phyloP scores from a whole-genome alignment of 371 early-diverging fungal species.

The Apophysomyces elegans region DNA sequence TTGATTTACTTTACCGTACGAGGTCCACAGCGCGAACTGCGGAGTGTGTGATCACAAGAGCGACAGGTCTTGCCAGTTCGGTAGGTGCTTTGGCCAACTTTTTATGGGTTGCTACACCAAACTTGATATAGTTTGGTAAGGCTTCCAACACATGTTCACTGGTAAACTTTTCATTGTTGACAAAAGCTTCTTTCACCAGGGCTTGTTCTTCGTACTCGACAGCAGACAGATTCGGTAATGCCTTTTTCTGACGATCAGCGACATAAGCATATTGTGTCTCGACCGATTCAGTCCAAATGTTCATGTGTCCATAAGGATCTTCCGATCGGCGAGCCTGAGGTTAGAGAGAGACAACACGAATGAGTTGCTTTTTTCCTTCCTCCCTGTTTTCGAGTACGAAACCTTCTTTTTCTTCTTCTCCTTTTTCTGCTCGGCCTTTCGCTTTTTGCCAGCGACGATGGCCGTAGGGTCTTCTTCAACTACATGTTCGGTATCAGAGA shows the following conservation, averaged over 20 bases:
- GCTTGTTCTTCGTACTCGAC: conserved; percentile 58
- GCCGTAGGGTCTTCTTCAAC: conserved; percentile 26
- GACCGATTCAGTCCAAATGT: conserved; percentile 44
- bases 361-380: conserved; percentile 42
- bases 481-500: conserved; percentile 43
- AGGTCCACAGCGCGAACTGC: conserved; percentile 80
- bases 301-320: conserved; percentile 48
- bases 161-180: conserved; percentile 54
- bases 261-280: conserved; percentile 49
- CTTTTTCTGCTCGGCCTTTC: conserved; percentile 36
- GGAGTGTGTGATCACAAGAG: conserved; percentile 74
- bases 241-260: conserved; percentile 52
- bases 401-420: conserved; percentile 54
- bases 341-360: conserved; percentile 2
- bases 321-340: conserved; percentile 20
- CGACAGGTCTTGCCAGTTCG: conserved; percentile 62
- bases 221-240: conserved; percentile 51
- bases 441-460: conserved; percentile 34
- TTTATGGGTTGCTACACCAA: conserved; percentile 53
- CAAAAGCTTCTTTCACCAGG: conserved; percentile 46
- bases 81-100: conserved; percentile 58
- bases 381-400: conserved; percentile 47
- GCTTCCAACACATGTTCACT: conserved; percentile 58
- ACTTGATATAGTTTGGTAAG: conserved; percentile 63
- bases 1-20: conserved; percentile 42